Percentiles rank a stretch among this genome's conserved stretches.
These are phyloP conservation scores for Penicillium frequentans DNA, from an alignment of 2,329 filamentous ascomycete genomes.

Conservation along the genomic window DNA sequence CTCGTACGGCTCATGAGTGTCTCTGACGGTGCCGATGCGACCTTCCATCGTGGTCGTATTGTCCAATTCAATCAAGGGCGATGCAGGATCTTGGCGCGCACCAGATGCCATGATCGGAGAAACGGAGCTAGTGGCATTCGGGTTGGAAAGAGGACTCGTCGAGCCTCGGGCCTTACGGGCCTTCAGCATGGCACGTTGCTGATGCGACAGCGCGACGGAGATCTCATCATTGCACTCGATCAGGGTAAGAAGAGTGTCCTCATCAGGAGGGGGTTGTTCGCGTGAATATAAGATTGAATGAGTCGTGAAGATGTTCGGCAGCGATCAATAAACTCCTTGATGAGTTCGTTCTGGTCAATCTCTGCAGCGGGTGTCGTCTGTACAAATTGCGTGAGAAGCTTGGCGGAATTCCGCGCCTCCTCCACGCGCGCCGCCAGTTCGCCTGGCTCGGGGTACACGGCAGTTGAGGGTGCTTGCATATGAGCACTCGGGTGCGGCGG, in stretches of 20 bases:
- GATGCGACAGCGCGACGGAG: slow-evolving; percentile 75
- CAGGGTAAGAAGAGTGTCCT: slow-evolving; percentile 87
- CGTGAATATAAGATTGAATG: slow-evolving; percentile 82
- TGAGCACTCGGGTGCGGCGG: neutral
- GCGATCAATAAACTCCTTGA: slow-evolving; percentile 87
- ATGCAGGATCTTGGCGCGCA: neutral
- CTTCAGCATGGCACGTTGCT: slow-evolving; percentile 73
- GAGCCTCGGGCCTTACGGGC: slow-evolving; percentile 48
- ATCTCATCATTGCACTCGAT: slow-evolving; percentile 95
- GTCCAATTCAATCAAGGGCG: slow-evolving; percentile 10
- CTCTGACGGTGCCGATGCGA: slow-evolving; percentile 10
- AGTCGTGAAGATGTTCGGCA: slow-evolving; percentile 78
- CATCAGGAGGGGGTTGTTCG: slow-evolving; percentile 80
- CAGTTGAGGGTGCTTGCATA: neutral
- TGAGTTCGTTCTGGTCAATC: slow-evolving; percentile 78
- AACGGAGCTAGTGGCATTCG: slow-evolving; percentile 9
- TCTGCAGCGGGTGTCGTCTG: slow-evolving; percentile 79
- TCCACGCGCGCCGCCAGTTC: slow-evolving; percentile 83
- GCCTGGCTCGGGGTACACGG: slow-evolving; percentile 60
- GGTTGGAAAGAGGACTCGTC: slow-evolving; percentile 8
- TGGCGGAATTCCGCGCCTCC: slow-evolving; percentile 86
- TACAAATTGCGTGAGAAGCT: slow-evolving; percentile 86
- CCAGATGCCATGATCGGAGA: slow-evolving; percentile 18
- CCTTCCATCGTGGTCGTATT: slow-evolving; percentile 14
- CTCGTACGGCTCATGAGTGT: slow-evolving; percentile 26